These are phyloP conservation scores for Dothistroma pini DNA, from an alignment of 2,329 filamentous ascomycete genomes.

Conservation along the genomic window DNA sequence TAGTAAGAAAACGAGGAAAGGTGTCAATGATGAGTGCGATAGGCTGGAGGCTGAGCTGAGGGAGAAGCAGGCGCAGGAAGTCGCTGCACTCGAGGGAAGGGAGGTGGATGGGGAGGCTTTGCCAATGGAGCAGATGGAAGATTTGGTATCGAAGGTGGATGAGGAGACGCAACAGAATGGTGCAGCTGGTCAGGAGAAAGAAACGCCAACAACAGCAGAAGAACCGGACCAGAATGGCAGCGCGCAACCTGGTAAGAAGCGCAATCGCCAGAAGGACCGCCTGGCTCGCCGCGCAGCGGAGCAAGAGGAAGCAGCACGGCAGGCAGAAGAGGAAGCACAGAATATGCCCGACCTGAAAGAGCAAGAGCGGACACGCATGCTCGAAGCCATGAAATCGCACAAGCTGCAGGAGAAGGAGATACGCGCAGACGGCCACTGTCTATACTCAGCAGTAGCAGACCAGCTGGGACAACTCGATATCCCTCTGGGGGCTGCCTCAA, in stretches of 20 bases:
- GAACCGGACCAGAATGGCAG: slow-evolving; percentile 20
- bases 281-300: slow-evolving; percentile 86
- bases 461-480: slow-evolving; percentile 59
- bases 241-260: slow-evolving; percentile 57
- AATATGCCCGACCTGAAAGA: slow-evolving; percentile 69
- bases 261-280: slow-evolving; percentile 86
- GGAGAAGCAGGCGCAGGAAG: slow-evolving; percentile 52
- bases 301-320: slow-evolving; percentile 63
- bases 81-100: slow-evolving; percentile 44
- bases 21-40: slow-evolving; percentile 60
- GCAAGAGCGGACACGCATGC: slow-evolving; percentile 68
- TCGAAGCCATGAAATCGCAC: slow-evolving; percentile 59
- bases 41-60: slow-evolving; percentile 54
- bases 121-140: slow-evolving; percentile 20
- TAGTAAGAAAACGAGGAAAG: slow-evolving; percentile 70
- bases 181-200: background rate
- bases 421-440: slow-evolving; percentile 85
- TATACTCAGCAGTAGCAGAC: slow-evolving; percentile 88
- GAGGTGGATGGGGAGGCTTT: slow-evolving; percentile 11
- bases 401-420: slow-evolving; percentile 73
- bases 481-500: slow-evolving; percentile 36
- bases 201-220: background rate
- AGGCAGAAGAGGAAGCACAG: slow-evolving; percentile 72
- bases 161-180: slow-evolving; percentile 10
- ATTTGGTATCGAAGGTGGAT: slow-evolving; percentile 22